Evolutionary conservation across 257 asterid genomes (phyloP), one percentile per base, ranked within the genome.

Genomic region (Salvia miltiorrhiza): DNA sequence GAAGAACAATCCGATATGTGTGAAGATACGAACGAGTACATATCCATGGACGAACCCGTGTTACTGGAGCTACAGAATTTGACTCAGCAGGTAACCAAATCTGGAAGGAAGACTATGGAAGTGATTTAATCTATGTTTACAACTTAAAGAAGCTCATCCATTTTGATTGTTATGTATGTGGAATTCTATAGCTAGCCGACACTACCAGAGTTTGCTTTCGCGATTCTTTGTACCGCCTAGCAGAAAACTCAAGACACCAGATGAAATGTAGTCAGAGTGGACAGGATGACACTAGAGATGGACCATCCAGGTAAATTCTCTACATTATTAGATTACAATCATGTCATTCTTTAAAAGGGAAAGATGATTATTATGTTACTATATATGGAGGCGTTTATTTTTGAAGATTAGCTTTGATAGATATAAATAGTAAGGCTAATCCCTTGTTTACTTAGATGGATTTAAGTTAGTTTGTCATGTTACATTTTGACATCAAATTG

Each of bases 151-250:
- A 55, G 60, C 50, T 73, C 13, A 55, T 40, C 10, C 9, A 24
- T 70, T 63, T 6, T 54, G 17, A 10, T 65, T 62, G 14, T 73
- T 47, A 16, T 69, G 49, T 69, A n/a, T n/a, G n/a, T n/a, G n/a
- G 70, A 50, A 58, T 65, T 54, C 24, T 61, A 12, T 48, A 83
- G 88, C 26, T 83, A 72, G 69, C 84, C 1, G 76, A 76, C 58
- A 59, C 77, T 28, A 83, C 84, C 49, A 78, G 88, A 74, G 72
- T 68, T 19, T 81, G 86, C 79, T 69, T 83, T 69, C 84, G 88
- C 9, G 88, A 83, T 78, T 79, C 88, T 68, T 47, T 83, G 14
- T 83, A 81, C 73, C 88, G 88, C 55, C 88, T 83, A 53, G 86
- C 88, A 5, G 79, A 81, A 48, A 81, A 83, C 64, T 78, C 88